Evolutionary conservation across 23 red algal species (phyloP), one percentile per base, ranked within the genome.

Genomic region (Gracilaria gracilis): DNA sequence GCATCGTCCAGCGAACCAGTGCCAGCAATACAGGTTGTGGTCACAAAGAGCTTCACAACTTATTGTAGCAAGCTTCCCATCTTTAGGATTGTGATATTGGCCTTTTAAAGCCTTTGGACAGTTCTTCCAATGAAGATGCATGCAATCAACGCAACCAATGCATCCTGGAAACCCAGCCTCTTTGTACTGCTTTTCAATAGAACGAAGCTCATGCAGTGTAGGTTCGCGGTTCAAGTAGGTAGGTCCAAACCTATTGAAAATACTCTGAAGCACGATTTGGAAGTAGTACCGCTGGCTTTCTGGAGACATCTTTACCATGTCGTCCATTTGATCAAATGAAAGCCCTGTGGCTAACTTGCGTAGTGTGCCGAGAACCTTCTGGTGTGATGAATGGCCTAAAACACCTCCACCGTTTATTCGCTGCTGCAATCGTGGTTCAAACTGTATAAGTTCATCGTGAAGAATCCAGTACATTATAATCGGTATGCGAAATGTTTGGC

Each of bases 131-230:
- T n/a, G n/a, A n/a, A n/a, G n/a, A n/a, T n/a, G n/a, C n/a, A n/a
- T n/a, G n/a, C n/a, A n/a, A n/a, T n/a, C 81, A 12, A 67, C 81
- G 24, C 81, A 36, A 21, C 78, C 89, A 61, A 57, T 21, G 35
- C 77, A 93, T 34, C 89, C 78, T n/a, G 64, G 61, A 66, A 93
- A 93, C 6, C 89, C 89, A 9, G 20, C 15, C 0, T 72, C 46
- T 27, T 28, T 36, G 39, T 84, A 72, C 2, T 72, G 36, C 15
- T 48, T 29, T 14, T 53, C 32, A 70, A 91, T 69, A 6, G 4
- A 20, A 50, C 77, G 77, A 14, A 81, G 77, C 32, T 81, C 19
- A 57, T 21, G 23, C 0, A 55, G 8, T 8, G 2, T 81, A 9
- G 77, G 77, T 24, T 81, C 49, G 46, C 77, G 77, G 27, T 81